These are phyloP conservation scores for Gracilariopsis chorda DNA, from an alignment of 23 red algal species.

Conservation along the genomic window DNA sequence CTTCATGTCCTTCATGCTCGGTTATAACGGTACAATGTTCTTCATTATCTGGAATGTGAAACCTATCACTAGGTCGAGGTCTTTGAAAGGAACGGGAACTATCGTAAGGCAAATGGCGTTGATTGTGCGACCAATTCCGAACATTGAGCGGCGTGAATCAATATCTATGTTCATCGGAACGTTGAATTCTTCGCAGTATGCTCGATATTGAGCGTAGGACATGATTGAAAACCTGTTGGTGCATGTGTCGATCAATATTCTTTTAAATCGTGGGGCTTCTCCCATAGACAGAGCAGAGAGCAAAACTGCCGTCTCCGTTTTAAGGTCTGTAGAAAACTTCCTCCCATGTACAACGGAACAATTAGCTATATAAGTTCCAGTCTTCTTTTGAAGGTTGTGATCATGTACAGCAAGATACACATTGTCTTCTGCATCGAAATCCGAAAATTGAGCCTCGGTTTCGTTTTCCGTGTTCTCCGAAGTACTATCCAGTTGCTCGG, in stretches of 20 bases:
- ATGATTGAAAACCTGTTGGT: background rate
- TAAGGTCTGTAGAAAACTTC: too few relatives aligned
- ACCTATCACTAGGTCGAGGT: background rate
- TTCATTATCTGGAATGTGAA: background rate
- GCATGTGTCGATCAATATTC: background rate
- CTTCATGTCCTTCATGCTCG: constrained; percentile 9
- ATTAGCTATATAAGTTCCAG: background rate
- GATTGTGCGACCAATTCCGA: too few relatives aligned
- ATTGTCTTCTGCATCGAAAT: too few relatives aligned
- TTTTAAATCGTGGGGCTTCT: too few relatives aligned
- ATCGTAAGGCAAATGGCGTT: too few relatives aligned
- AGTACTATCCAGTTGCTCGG: too few relatives aligned
- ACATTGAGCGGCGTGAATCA: background rate
- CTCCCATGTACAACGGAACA: too few relatives aligned
- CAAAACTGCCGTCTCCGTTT: too few relatives aligned
- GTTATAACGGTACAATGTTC: background rate
- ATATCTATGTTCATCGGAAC: constrained; percentile 27
- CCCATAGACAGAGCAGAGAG: too few relatives aligned
- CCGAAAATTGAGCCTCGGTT: too few relatives aligned
- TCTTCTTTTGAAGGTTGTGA: background rate
- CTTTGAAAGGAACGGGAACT: too few relatives aligned
- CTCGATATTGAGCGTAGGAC: background rate
- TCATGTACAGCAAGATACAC: background rate
- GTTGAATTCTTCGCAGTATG: constrained; percentile 3
- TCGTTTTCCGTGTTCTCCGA: too few relatives aligned